Evolutionary conservation across 2,329 filamentous ascomycete species (phyloP), one percentile per base, ranked within the genome.

Genomic region (Sporothrix pseudoabietina): DNA sequence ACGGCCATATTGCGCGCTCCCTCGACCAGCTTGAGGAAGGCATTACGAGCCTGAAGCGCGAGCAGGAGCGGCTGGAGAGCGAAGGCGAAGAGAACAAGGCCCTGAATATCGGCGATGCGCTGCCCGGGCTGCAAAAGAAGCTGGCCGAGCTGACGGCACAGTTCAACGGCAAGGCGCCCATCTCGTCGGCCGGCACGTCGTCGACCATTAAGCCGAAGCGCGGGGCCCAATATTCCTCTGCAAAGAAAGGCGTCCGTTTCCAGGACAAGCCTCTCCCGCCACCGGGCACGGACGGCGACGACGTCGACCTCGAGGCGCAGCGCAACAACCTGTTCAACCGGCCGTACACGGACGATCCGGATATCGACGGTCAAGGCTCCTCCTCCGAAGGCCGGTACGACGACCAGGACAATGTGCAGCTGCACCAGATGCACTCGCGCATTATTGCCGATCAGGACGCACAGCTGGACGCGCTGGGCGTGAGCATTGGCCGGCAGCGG

Each of bases 371-470:
- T 76, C 86, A 90, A 16, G 82, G 82, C 6, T 7, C 65, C 12
- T 22, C 47, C 16, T 59, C n/a, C 1, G 8, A 26, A 1, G 32
- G 9, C 4, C 49, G 55, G 14, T 69, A 74, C n/a, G 35, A 32
- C 57, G 80, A 83, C 10, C 85, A 97, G 79, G 86, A 87, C 80
- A 98, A 98, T 82, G 86, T 91, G 80, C 94, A 98, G 82, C 91
- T 98, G 76, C 92, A 98, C 82, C 86, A 87, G 30, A 94, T 97
- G 82, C 96, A 99, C 83, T 85, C 87, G 72, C 89, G 90, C 75
- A 90, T 97, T 35, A 85, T 99, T 52, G 87, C 87, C n/a, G 91
- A 98, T 75, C 96, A 99, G 82, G 96, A 99, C 80, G 92, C 93
- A 76, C 94, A 97, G 81, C 87, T 99, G n/a, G 95, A 98, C 80